Evolutionary conservation across 2,329 filamentous ascomycete species (phyloP), one percentile per base, ranked within the genome.

Genomic region (Epichloe hybrida): DNA sequence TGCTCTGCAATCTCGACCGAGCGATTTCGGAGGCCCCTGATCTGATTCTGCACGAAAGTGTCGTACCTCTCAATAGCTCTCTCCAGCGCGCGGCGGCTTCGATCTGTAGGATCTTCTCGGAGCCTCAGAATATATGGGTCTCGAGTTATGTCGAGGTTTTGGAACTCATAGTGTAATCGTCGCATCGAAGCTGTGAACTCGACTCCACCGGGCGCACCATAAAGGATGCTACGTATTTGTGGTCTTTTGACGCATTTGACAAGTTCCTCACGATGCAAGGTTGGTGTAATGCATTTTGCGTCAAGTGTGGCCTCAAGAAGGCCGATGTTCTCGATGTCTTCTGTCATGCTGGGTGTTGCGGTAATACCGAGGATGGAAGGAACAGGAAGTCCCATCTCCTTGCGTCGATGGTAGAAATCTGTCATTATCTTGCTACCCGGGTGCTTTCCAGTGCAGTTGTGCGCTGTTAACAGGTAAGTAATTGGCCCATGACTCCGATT

Each of bases 351-450:
- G 0, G 88, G 88, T 54, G 86, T 94, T 1, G 89, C 89, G 6
- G 84, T 90, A 23, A 95, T 71, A 0, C 88, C 89, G 5, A 95
- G 70, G 31, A 95, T 83, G 20, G 73, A 71, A 0, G 89, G 89
- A 1, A 79, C 64, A 0, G 0, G 46, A 0, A 63, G 53, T 0
- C 70, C 72, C 2, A 51, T 55, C 0, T 50, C 55, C 48, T 72
- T 72, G 17, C 62, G 64, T 31, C 70, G 68, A 54, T 80, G 77
- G 59, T 94, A 95, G 56, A 85, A 83, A 34, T 80, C 69, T 31
- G 66, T 69, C 85, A 95, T 91, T 36, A 95, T 84, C 39, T 71
- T 76, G 51, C 81, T 82, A 11, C 81, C 80, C 0, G 85, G 72
- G 56, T 83, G 75, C 1, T 77, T 80, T 17, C 72, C 71, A 5